Percentiles rank a stretch among this genome's conserved stretches.
Evolutionary conservation across 2,329 filamentous ascomycete genomes (phyloP).

Genomic region (Aspergillus eucalypticola): DNA sequence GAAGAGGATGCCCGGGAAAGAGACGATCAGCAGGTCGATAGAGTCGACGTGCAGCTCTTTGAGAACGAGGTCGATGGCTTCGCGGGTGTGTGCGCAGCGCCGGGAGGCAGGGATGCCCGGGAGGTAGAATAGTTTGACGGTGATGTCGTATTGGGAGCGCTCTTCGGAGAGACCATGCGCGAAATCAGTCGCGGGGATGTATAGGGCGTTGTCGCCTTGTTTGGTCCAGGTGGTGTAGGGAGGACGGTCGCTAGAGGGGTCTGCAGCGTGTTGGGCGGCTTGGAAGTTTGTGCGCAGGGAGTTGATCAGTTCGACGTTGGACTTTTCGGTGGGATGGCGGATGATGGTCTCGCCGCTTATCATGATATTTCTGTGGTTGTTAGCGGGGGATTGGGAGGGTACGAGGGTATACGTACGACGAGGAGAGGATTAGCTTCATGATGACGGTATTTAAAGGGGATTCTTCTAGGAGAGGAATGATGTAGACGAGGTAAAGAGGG

Average conservation of each 20-base stretch:
- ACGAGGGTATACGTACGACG: constrained; percentile 63
- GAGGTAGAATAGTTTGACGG: constrained; percentile 92
- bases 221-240: constrained; percentile 64
- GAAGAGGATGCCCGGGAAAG: constrained; percentile 90
- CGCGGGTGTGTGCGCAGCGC: constrained; percentile 69
- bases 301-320: constrained; percentile 89
- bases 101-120: constrained; percentile 65
- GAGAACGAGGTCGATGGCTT: constrained; percentile 77
- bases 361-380: constrained; percentile 70
- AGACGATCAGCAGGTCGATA: constrained; percentile 87
- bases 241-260: constrained; percentile 11
- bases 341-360: constrained; percentile 80
- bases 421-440: constrained; percentile 83
- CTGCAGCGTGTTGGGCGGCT: constrained; percentile 61
- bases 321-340: constrained; percentile 76
- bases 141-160: constrained; percentile 84
- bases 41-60: constrained; percentile 73
- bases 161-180: constrained; percentile 75
- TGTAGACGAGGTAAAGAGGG: background rate
- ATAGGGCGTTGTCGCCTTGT: constrained; percentile 61
- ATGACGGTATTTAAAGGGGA: constrained; percentile 34
- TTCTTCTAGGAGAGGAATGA: background rate
- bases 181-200: constrained; percentile 77
- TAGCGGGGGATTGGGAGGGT: constrained; percentile 2
- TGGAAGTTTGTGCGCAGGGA: constrained; percentile 82